Conservation (phyloP, 2,329 filamentous ascomycete species). For the Penicillium sp. region DNA sequence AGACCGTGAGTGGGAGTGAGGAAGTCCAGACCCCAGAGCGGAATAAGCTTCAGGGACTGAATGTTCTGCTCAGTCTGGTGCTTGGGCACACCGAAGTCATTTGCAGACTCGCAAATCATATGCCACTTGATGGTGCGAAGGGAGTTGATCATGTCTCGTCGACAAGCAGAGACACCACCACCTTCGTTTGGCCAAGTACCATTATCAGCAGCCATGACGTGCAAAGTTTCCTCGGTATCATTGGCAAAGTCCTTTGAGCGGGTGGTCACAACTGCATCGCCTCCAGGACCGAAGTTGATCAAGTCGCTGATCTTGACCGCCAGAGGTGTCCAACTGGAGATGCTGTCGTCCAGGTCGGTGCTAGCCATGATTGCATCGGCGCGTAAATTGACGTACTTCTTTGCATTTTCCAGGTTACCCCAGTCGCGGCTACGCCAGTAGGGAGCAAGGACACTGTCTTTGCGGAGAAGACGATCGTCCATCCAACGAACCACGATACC, state of each 20-base stretch:
- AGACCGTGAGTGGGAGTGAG: constrained; percentile 58
- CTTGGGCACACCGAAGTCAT: constrained; percentile 59
- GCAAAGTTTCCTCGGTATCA: constrained; percentile 54
- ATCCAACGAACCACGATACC: constrained; percentile 56
- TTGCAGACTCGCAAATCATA: constrained; percentile 59
- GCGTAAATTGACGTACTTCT: constrained; percentile 49
- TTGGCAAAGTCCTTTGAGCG: constrained; percentile 53
- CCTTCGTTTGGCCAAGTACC: constrained; percentile 59
- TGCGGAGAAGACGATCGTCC: constrained; percentile 54
- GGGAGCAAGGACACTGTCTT: constrained; percentile 49
- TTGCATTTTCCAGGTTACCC: constrained; percentile 49
- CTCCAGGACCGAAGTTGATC: constrained; percentile 58
- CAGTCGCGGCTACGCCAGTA: constrained; percentile 54
- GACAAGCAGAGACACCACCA: constrained; percentile 60
- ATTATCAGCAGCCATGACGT: constrained; percentile 58
- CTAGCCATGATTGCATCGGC: constrained; percentile 58
- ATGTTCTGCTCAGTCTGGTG: constrained; percentile 62
- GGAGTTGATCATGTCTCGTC: constrained; percentile 60
- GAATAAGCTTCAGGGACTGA: constrained; percentile 58
- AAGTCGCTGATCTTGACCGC: constrained; percentile 57
- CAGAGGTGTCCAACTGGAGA: constrained; percentile 58
- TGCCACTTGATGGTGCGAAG: constrained; percentile 59
- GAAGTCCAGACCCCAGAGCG: constrained; percentile 60
- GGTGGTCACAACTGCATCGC: constrained; percentile 57
- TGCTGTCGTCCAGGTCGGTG: constrained; percentile 56